Evolutionary conservation across 129 eudicot species (phyloP).

Genomic region (Solidago caesia): DNA sequence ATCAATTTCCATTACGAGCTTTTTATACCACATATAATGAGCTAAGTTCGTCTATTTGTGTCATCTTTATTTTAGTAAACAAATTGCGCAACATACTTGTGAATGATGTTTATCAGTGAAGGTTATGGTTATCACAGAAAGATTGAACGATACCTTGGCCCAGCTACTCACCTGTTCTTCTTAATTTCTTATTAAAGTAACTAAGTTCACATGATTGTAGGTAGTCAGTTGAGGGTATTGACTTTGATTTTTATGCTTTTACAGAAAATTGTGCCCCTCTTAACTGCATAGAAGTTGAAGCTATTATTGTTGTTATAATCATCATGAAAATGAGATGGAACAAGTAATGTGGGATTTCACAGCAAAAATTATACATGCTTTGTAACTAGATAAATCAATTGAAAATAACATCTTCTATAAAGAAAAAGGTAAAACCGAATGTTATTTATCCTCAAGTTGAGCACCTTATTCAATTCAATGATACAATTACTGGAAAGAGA

Average conservation of each 20-base stretch:
- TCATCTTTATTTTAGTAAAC: not conserved
- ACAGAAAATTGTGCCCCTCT: not conserved
- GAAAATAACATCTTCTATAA: conserved; percentile 16
- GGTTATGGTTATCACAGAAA: not conserved
- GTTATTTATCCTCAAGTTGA: conserved; percentile 23
- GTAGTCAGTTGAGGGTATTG: conserved; percentile 10
- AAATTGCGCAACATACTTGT: conserved; percentile 6
- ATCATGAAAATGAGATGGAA: conserved; percentile 12
- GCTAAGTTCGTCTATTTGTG: not conserved
- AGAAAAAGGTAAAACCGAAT: not conserved
- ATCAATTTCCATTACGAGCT: not conserved
- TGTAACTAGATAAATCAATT: conserved; percentile 4
- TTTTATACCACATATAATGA: no score
- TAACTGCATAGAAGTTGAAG: not conserved
- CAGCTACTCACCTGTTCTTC: not conserved
- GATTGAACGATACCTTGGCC: not conserved
- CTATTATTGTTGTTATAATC: not conserved
- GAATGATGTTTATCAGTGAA: not conserved
- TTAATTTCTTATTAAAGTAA: no score
- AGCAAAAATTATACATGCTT: conserved; percentile 19
- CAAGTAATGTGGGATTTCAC: conserved; percentile 4
- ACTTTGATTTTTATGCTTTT: not conserved
- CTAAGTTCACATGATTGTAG: conserved; percentile 16
- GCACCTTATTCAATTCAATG: conserved; percentile 20
- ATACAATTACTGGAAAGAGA: not conserved